Evolutionary conservation across 1,139 yeast species (phyloP).

Genomic region (Suhomyces ambrosiae): DNA sequence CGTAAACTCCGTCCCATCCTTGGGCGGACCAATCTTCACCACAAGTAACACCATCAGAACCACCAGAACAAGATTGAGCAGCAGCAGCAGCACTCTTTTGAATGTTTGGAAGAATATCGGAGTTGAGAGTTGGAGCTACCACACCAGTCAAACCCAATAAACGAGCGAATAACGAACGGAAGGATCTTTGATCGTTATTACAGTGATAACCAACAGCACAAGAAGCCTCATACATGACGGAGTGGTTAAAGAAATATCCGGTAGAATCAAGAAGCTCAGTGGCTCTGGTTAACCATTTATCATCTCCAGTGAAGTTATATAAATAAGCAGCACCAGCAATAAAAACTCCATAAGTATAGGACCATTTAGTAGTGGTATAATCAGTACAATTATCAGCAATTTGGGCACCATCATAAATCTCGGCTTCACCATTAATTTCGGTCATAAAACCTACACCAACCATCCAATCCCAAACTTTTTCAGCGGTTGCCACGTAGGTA

Average conservation of each 20-base stretch:
- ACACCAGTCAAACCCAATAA: slow-evolving; percentile 75
- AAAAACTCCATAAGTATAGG: slow-evolving; percentile 83
- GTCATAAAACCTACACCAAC: slow-evolving; percentile 56
- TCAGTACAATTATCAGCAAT: slow-evolving; percentile 60
- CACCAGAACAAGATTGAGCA: slow-evolving; percentile 82
- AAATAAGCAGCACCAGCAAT: slow-evolving; percentile 81
- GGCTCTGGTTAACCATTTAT: slow-evolving; percentile 67
- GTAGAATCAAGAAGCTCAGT: slow-evolving; percentile 54
- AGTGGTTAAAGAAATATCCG: slow-evolving; percentile 57
- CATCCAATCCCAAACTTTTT: slow-evolving; percentile 83
- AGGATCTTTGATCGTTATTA: slow-evolving; percentile 87
- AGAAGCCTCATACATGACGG: slow-evolving; percentile 76
- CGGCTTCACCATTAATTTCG: slow-evolving; percentile 41
- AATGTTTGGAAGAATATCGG: slow-evolving; percentile 50
- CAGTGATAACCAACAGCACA: slow-evolving; percentile 60
- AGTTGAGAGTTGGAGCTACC: slow-evolving; percentile 64
- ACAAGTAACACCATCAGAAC: slow-evolving; percentile 86
- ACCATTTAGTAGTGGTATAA: slow-evolving; percentile 70
- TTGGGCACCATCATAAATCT: slow-evolving; percentile 78
- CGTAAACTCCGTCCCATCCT: slow-evolving; percentile 80
- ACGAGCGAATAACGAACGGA: slow-evolving; percentile 80
- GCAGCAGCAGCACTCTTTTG: slow-evolving; percentile 75
- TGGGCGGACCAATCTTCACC: slow-evolving; percentile 74
- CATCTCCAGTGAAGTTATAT: slow-evolving; percentile 71
- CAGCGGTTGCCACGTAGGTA: slow-evolving; percentile 79